A percentile compares a stretch with the other conserved stretches of the same genome.
These are phyloP conservation scores for Curvularia hawaiiensis DNA, from an alignment of 2,329 filamentous ascomycete species.

Conservation along the genomic window DNA sequence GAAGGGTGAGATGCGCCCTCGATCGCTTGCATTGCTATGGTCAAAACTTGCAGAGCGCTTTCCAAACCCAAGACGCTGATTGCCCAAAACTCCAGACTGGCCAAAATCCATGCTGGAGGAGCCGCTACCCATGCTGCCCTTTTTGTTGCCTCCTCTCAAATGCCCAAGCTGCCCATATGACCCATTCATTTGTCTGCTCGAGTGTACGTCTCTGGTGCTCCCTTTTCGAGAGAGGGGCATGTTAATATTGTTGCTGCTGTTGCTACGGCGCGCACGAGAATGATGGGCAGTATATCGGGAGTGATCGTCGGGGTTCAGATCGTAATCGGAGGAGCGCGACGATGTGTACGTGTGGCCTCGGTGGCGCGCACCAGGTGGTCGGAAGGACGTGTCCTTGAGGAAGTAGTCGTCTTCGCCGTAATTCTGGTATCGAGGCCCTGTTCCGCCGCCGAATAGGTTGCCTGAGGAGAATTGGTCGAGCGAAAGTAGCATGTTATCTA, in stretches of 20 bases:
- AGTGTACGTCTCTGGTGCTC: slow-evolving; percentile 42
- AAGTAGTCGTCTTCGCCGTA: slow-evolving; percentile 49
- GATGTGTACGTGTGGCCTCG: slow-evolving; percentile 66
- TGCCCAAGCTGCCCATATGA: slow-evolving; percentile 39
- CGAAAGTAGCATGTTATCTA: slow-evolving; percentile 93
- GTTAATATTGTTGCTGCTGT: slow-evolving; percentile 75
- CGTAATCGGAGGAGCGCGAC: slow-evolving; percentile 63
- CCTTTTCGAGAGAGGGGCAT: slow-evolving; percentile 34
- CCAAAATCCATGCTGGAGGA: slow-evolving; percentile 70
- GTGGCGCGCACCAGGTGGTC: slow-evolving; percentile 49
- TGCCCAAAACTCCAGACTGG: slow-evolving; percentile 62
- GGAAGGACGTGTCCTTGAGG: slow-evolving; percentile 41
- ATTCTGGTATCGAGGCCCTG: slow-evolving; percentile 41
- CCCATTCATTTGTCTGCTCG: slow-evolving; percentile 30
- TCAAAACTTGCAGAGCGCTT: slow-evolving; percentile 78
- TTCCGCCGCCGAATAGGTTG: slow-evolving; percentile 24
- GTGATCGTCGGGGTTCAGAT: slow-evolving; percentile 47
- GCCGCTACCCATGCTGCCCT: slow-evolving; percentile 74
- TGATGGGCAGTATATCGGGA: slow-evolving; percentile 50
- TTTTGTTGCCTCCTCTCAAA: slow-evolving; percentile 55
- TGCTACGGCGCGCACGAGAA: slow-evolving; percentile 69
- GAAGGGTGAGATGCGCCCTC: slow-evolving; percentile 26
- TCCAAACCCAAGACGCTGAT: slow-evolving; percentile 60
- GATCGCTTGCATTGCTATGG: slow-evolving; percentile 44
- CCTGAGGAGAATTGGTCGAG: slow-evolving; percentile 68